Conservation (phyloP, 2,329 filamentous ascomycete genomes). For the Neonectria ditissima region DNA sequence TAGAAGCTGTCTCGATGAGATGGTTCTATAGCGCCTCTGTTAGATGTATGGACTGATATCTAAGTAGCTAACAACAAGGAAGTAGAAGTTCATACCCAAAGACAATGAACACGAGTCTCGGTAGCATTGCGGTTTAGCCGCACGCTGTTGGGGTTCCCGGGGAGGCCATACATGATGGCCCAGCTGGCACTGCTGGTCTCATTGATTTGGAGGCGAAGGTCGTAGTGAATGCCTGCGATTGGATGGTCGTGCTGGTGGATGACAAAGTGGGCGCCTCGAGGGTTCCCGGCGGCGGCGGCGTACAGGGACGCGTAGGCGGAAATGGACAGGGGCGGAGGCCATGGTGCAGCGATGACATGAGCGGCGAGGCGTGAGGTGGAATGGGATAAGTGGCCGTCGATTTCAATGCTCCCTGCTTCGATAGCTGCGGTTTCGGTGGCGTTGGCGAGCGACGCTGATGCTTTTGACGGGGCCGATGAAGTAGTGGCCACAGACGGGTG, state of each 20-base stretch:
- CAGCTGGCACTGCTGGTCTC: constrained; percentile 73
- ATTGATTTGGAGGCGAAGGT: constrained; percentile 77
- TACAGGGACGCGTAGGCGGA: constrained; percentile 54
- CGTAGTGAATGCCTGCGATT: constrained; percentile 75
- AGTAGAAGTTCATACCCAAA: constrained; percentile 59
- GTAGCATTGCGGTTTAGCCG: constrained; percentile 69
- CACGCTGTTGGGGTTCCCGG: constrained; percentile 67
- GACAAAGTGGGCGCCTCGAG: constrained; percentile 68
- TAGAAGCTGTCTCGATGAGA: constrained; percentile 68
- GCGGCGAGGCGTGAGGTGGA: constrained; percentile 52
- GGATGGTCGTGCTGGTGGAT: constrained; percentile 82
- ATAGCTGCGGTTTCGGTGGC: constrained; percentile 51
- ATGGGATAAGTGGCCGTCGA: constrained; percentile 55
- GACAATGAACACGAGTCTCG: constrained; percentile 70
- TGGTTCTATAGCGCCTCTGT: constrained; percentile 60
- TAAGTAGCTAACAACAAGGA: background rate
- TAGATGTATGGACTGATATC: background rate
- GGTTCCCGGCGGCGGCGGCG: constrained; percentile 44
- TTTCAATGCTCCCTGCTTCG: constrained; percentile 53
- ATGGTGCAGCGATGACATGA: constrained; percentile 40
- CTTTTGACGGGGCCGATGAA: constrained; percentile 17
- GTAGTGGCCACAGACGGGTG: constrained; percentile 7
- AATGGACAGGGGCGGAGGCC: constrained; percentile 50
- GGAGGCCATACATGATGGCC: constrained; percentile 73
- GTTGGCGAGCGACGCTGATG: constrained; percentile 25